Conservation (phyloP, 2,329 filamentous ascomycete species). For the Aspergillus transmontanensis region DNA sequence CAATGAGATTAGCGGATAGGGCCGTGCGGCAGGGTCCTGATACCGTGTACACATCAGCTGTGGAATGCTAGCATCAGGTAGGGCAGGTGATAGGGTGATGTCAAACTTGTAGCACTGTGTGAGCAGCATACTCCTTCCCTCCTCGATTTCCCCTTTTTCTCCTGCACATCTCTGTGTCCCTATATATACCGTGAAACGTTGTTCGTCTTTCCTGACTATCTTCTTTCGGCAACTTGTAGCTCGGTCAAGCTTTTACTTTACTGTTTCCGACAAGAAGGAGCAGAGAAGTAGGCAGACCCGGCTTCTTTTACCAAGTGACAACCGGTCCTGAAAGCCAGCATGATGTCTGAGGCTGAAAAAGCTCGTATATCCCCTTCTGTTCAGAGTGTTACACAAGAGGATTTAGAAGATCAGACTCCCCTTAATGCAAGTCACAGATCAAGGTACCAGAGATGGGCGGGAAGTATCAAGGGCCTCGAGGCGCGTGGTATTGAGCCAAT, state of each 20-base stretch:
- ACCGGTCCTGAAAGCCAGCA: slow-evolving; percentile 7
- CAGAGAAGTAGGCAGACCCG: neutral
- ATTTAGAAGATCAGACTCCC: slow-evolving; percentile 21
- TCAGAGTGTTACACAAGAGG: slow-evolving; percentile 25
- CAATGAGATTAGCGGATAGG: neutral
- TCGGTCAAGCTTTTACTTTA: neutral
- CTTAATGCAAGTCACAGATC: slow-evolving; percentile 13
- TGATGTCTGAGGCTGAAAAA: slow-evolving; percentile 30
- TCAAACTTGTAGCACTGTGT: slow-evolving; percentile 14
- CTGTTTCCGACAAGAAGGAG: neutral
- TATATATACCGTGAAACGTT: slow-evolving; percentile 16
- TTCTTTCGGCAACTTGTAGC: neutral
- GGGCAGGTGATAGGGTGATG: slow-evolving; percentile 23
- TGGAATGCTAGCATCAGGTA: slow-evolving; percentile 21
- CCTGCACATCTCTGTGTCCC: neutral
- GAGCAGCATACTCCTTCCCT: slow-evolving; percentile 4
- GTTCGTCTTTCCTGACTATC: neutral
- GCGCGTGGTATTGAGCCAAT: slow-evolving; percentile 31
- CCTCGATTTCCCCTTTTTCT: slow-evolving; percentile 10
- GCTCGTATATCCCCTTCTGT: slow-evolving; percentile 25
- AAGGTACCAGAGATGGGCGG: slow-evolving; percentile 27
- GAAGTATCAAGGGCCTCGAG: slow-evolving; percentile 29
- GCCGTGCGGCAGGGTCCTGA: slow-evolving; percentile 5
- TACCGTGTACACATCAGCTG: slow-evolving; percentile 7
- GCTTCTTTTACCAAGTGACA: neutral